Evolutionary conservation across 306 rosid species (phyloP).

Genomic region (Vigna nakashimae): DNA sequence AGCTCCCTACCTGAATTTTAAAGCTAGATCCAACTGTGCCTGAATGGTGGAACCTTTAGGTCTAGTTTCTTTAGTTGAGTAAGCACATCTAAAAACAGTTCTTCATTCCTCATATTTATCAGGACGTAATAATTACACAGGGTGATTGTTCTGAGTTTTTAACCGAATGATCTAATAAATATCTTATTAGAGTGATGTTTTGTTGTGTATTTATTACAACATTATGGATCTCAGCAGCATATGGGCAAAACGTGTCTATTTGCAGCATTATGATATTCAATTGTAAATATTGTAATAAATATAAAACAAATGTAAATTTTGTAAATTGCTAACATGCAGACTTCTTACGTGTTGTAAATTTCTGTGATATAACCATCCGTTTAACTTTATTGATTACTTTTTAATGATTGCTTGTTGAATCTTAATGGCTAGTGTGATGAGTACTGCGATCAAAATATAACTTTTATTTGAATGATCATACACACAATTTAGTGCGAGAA

Average conservation of each 20-base stretch:
- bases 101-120: conserved; percentile 10
- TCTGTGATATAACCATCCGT: background rate
- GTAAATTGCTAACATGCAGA: background rate
- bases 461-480: too few relatives aligned
- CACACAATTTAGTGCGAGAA: too few relatives aligned
- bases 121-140: conserved; percentile 1
- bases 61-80: conserved; percentile 59
- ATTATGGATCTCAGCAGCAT: background rate
- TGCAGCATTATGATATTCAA: background rate
- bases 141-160: background rate
- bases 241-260: background rate
- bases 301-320: background rate
- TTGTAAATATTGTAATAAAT: background rate
- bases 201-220: background rate
- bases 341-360: background rate
- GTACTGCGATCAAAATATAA: background rate
- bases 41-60: conserved; percentile 42
- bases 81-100: conserved; percentile 49
- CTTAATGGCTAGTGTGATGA: background rate
- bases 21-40: background rate
- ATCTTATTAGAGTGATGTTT: background rate
- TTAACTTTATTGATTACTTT: background rate
- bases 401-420: conserved; percentile 6
- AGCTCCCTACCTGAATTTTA: conserved; percentile 16
- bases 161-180: conserved; percentile 1